phyloP scores from a whole-genome alignment of 2,329 filamentous ascomycete genomes.

The Trichoderma arundinaceum region DNA sequence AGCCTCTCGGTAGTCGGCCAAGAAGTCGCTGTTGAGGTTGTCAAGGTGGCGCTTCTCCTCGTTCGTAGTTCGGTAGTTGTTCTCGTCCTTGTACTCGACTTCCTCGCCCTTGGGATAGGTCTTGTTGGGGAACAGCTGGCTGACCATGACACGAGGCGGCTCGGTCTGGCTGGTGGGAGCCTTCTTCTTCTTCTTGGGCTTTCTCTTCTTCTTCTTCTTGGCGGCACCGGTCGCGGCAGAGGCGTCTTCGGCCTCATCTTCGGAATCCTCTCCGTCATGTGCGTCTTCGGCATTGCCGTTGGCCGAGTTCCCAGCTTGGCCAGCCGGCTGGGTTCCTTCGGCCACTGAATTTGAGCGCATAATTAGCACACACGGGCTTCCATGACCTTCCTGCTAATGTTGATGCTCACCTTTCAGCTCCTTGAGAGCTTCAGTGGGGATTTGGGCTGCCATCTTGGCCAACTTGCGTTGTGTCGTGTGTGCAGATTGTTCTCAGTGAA shows the following conservation, averaged over 20 bases:
- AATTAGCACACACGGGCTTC: neutral
- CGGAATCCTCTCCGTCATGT: constrained; percentile 56
- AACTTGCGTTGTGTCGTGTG: constrained; percentile 30
- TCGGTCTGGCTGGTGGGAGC: constrained; percentile 73
- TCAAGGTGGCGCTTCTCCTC: constrained; percentile 86
- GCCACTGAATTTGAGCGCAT: constrained; percentile 38
- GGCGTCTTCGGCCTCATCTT: constrained; percentile 58
- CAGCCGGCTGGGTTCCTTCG: constrained; percentile 48
- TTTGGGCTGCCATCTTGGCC: constrained; percentile 52
- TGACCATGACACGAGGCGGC: constrained; percentile 73
- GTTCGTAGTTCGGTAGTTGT: constrained; percentile 75
- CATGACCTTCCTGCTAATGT: too few relatives aligned
- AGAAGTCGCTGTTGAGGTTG: constrained; percentile 79
- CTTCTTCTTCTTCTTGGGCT: constrained; percentile 85
- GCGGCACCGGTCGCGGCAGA: constrained; percentile 42
- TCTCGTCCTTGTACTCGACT: constrained; percentile 77
- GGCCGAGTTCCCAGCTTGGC: constrained; percentile 49
- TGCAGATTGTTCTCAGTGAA: constrained; percentile 3
- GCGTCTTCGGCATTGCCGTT: constrained; percentile 47
- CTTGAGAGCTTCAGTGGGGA: constrained; percentile 51
- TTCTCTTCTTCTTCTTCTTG: constrained; percentile 70
- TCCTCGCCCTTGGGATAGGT: constrained; percentile 78
- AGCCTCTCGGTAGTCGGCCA: constrained; percentile 80
- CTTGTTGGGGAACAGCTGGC: constrained; percentile 73
- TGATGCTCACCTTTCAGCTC: constrained; percentile 48